Percentiles rank a stretch among this genome's conserved stretches.
These are phyloP conservation scores for Stagonosporopsis tanaceti DNA, from an alignment of 2,329 filamentous ascomycete genomes.

Conservation along the genomic window DNA sequence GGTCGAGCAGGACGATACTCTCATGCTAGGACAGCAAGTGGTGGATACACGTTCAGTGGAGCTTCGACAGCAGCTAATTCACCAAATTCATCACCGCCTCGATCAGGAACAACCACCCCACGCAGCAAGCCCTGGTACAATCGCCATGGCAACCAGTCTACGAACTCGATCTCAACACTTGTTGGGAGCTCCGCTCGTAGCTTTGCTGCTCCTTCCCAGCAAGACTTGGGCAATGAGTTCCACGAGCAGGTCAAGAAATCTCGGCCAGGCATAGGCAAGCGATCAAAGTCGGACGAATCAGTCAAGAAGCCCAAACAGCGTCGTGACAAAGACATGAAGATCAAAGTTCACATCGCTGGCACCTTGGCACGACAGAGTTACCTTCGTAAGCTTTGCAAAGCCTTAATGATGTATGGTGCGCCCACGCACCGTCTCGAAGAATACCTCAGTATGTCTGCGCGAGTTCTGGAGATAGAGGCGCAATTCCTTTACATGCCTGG, in stretches of 20 bases:
- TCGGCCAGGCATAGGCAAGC: conserved; percentile 48
- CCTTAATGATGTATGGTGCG: conserved; percentile 88
- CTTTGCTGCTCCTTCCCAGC: conserved; percentile 52
- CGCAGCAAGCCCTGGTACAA: conserved; percentile 49
- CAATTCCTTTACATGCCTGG: conserved; percentile 91
- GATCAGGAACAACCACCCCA: conserved; percentile 54
- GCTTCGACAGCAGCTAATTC: conserved; percentile 48
- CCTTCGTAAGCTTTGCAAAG: conserved; percentile 82
- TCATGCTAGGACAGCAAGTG: conserved; percentile 37
- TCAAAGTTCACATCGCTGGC: conserved; percentile 69
- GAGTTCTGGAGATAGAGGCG: conserved; percentile 87
- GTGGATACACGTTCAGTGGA: conserved; percentile 39
- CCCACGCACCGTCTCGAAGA: conserved; percentile 91
- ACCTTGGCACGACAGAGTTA: conserved; percentile 84
- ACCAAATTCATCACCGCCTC: conserved; percentile 50
- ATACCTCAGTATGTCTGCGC: conserved; percentile 88
- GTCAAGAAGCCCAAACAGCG: conserved; percentile 46
- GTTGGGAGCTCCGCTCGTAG: conserved; percentile 54
- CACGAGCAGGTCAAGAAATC: conserved; percentile 51
- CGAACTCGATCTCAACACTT: conserved; percentile 53
- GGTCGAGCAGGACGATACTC: conserved; percentile 13
- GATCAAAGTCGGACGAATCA: conserved; percentile 47
- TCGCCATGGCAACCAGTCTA: conserved; percentile 46
- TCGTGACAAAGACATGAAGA: conserved; percentile 62
- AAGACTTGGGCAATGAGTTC: conserved; percentile 54